Conservation (phyloP, 345 rosid genomes). For the Camelina laxa region DNA sequence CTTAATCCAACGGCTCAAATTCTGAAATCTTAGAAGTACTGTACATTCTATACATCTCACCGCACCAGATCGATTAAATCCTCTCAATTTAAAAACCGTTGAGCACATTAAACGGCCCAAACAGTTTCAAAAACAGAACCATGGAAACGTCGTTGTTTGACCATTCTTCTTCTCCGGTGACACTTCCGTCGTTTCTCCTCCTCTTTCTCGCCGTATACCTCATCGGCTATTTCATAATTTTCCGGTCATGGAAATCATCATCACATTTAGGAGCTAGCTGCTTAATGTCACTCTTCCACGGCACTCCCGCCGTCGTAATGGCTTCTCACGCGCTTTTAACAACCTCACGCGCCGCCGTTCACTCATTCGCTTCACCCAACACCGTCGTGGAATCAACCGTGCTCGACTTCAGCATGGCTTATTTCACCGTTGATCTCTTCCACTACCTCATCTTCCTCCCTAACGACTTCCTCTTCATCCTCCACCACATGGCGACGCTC, state of each 20-base stretch:
- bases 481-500: slow-evolving; percentile 84
- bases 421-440: slow-evolving; percentile 71
- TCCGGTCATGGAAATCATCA: slow-evolving; percentile 67
- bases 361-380: slow-evolving; percentile 61
- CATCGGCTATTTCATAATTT: slow-evolving; percentile 53
- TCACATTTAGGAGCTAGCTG: slow-evolving; percentile 71
- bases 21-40: not conserved
- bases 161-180: slow-evolving; percentile 24
- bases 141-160: slow-evolving; percentile 47
- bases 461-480: slow-evolving; percentile 67
- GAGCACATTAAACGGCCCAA: not conserved
- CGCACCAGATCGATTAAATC: not conserved
- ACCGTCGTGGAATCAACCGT: slow-evolving; percentile 53
- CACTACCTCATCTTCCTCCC: slow-evolving; percentile 77
- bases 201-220: slow-evolving; percentile 55
- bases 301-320: slow-evolving; percentile 71
- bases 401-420: slow-evolving; percentile 81
- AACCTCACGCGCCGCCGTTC: slow-evolving; percentile 29
- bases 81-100: slow-evolving; percentile 9
- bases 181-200: slow-evolving; percentile 47
- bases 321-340: slow-evolving; percentile 51
- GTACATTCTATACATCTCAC: slow-evolving; percentile 15
- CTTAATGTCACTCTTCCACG: slow-evolving; percentile 74
- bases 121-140: slow-evolving; percentile 11
- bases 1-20: slow-evolving; percentile 37